Base-by-base conservation (phyloP, 208 protist species). In the Crithidia mellificae region DNA sequence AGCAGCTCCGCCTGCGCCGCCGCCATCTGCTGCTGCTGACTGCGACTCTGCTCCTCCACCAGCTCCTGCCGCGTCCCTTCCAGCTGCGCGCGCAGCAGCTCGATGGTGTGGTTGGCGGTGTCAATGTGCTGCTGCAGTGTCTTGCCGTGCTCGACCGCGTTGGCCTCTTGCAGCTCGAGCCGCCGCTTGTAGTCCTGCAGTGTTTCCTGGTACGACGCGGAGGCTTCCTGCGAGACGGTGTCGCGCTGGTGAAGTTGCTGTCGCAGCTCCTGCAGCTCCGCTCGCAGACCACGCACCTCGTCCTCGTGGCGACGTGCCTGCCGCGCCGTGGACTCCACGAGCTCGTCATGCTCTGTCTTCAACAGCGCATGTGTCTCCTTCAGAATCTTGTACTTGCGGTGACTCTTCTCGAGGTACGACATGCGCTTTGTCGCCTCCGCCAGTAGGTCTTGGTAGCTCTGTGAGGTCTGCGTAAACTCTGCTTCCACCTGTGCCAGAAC, bases 351-450 rank as follows among this genome's bases (percentile, higher is more conserved):
- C 58, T 78, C 83, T 52, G 72, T 61, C 53, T 68, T 50, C 11
- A 83, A 24, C 25, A 44, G 43, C 0, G 34, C 49, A 43, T 85
- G 51, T 6, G 74, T 24, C 30, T 91, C 81, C 64, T 92, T 92
- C 57, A 94, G 73, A 19, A 73, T 36, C 56, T 80, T 85, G 78
- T 96, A 93, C 74, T 84, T 87, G 46, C 84, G 80, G 65, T 88
- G 78, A 24, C 77, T 58, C 67, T 85, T 81, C 71, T 94, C 87
- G 20, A 91, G 73, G 38, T 69, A 61, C 12, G 68, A 63, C 68
- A 92, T 77, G 54, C 80, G 82, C 19, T 69, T 67, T 5, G 80
- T 85, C 7, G 85, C 87, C 55, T 94, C 91, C 9, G 67, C 47
- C 43, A 96, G 78, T 44, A 96, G 61, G 53, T 75, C 56, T 46